Percentiles rank a stretch among this genome's conserved stretches.
phyloP scores from a whole-genome alignment of 106 monocot species.

The Dioscorea dumetorum region DNA sequence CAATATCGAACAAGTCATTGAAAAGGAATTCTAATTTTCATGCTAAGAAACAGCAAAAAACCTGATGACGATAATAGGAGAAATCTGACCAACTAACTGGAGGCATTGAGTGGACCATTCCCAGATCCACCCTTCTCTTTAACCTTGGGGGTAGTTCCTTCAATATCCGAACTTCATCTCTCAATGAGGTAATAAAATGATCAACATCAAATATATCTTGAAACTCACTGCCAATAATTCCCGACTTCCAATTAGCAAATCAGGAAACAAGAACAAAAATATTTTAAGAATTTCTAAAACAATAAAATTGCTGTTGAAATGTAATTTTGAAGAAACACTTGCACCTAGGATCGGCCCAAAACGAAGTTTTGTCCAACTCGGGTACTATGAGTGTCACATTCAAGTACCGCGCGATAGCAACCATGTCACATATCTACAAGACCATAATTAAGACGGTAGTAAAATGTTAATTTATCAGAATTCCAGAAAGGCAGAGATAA shows the following conservation, averaged over 20 bases:
- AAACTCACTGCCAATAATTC: conserved; percentile 56
- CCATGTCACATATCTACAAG: conserved; percentile 98
- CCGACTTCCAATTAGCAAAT: background rate
- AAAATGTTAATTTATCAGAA: background rate
- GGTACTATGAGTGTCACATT: conserved; percentile 97
- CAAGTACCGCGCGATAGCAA: conserved; percentile 78
- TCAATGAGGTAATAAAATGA: conserved; percentile 81
- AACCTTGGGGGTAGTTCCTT: conserved; percentile 84
- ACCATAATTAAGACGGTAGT: background rate
- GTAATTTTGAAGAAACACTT: background rate
- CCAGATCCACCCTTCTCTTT: conserved; percentile 55
- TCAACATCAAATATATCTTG: conserved; percentile 97
- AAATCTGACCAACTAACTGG: conserved; percentile 96
- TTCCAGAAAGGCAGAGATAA: background rate
- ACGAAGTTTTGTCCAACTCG: conserved; percentile 93
- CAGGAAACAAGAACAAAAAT: background rate
- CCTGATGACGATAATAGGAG: conserved; percentile 79
- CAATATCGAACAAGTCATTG: background rate
- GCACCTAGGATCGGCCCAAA: conserved; percentile 91
- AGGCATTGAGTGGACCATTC: conserved; percentile 68
- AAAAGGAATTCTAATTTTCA: background rate
- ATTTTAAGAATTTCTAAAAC: background rate
- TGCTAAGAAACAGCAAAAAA: conserved; percentile 8
- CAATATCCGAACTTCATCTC: conserved; percentile 89
- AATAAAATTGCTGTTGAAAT: background rate